Base-by-base conservation (phyloP, 2,329 filamentous ascomycete species). In the Trichoderma brevicompactum region DNA sequence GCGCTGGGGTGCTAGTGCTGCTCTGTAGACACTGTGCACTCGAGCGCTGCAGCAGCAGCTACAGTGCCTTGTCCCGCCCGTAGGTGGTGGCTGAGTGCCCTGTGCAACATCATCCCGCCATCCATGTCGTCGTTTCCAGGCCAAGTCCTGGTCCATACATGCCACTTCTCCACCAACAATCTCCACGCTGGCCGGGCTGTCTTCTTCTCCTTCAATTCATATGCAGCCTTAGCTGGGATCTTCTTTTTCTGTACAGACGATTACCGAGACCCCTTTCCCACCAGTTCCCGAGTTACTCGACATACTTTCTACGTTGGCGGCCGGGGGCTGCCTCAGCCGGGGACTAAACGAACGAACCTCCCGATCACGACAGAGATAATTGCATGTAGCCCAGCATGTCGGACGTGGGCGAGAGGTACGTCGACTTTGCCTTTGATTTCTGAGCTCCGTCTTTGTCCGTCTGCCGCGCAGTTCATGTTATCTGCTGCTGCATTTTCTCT, bases 381-480 rank as follows among this genome's bases (percentile, higher is more conserved):
- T 64, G 53, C 41, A 61, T 58, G 48, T 53, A 65, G 64, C 62
- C 68, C 69, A 49, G 15, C 64, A 76, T 76, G 75, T 73, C 75
- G 38, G 74, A 76, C 44, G 68, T 73, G 41, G 72, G 72, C 63
- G 73, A 75, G 13, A 72, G 69, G 75, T 76, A 69, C 58, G 55
- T 61, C 44, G 44, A 17, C 38, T 28, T 38, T 38, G 53, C 28
- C 62, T 48, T 28, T 38, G 49, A 23, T 54, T 63, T 46, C 40
- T 9, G 17, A 43, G 46, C 48, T 13, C 15, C 36, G 23, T 50
- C 38, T 36, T 4, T 43, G 58, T 36, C 36, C 12, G 48, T 28
- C 23, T 28, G 23, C 5, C 23, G 5, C 23, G 23, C 23, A 28
- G 23, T 50, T 50, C 32, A 60, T 50, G 19, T 12, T 23, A 2